Percentiles rank a stretch among this genome's conserved stretches.
These are phyloP conservation scores for Zea luxurians DNA, from an alignment of 176 grass and related monocot genomes.

Conservation along the genomic window DNA sequence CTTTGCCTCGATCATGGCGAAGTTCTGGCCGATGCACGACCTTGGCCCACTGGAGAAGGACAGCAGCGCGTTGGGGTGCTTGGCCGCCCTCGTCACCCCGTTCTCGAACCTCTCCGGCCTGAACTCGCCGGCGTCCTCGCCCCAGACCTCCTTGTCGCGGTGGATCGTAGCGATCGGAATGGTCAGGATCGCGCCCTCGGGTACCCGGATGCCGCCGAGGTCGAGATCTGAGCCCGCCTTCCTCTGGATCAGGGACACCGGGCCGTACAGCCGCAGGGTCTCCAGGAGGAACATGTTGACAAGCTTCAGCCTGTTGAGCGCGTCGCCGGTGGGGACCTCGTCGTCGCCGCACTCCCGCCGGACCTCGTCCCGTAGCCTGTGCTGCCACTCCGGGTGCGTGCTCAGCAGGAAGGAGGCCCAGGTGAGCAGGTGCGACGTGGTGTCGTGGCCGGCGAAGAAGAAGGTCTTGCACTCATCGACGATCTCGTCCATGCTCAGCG, in stretches of 20 bases:
- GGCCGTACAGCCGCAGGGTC: conserved; percentile 38
- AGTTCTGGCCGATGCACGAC: conserved; percentile 62
- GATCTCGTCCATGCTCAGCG: conserved; percentile 31
- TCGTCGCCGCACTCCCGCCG: conserved; percentile 14
- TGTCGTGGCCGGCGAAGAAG: no score
- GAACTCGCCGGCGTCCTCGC: conserved; percentile 38
- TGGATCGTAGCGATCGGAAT: conserved; percentile 38
- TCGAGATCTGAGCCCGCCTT: not conserved
- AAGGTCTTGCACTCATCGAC: no score
- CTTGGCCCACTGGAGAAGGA: conserved; percentile 50
- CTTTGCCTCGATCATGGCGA: conserved; percentile 54
- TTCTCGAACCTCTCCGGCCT: conserved; percentile 46
- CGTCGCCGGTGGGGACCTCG: conserved; percentile 27
- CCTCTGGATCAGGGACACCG: not conserved
- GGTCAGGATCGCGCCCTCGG: conserved; percentile 1
- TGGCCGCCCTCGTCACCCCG: conserved; percentile 35
- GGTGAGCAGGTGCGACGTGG: conserved; percentile 27
- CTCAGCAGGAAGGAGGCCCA: conserved; percentile 38
- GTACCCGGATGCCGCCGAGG: conserved; percentile 25
- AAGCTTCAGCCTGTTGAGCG: conserved; percentile 36
- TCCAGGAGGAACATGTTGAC: conserved; percentile 54
- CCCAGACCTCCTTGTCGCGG: conserved; percentile 19
- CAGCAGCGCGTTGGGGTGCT: conserved; percentile 44
- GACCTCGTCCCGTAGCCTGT: conserved; percentile 47
- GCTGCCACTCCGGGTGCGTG: conserved; percentile 41